These are phyloP conservation scores for Mrakiaceae sp. DNA, from an alignment of 1,284 basidiomycete genomes.

Conservation along the genomic window DNA sequence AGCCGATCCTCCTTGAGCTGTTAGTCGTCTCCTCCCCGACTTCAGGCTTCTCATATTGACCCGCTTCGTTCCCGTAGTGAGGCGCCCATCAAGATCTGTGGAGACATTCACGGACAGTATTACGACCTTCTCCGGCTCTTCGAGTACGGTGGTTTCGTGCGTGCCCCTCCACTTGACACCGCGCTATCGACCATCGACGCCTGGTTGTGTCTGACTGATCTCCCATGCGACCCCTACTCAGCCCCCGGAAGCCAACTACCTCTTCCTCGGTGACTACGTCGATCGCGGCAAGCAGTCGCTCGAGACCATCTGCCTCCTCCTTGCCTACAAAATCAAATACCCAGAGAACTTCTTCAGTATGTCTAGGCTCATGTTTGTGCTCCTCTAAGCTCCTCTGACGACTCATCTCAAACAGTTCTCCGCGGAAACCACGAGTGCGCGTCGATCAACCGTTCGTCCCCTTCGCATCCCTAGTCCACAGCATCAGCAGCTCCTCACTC, in stretches of 20 bases:
- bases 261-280: conserved; percentile 52
- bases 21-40: neutral
- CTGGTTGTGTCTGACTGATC: neutral
- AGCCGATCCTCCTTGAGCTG: conserved; percentile 84
- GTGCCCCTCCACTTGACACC: neutral
- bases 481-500: neutral
- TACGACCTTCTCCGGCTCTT: conserved; percentile 49
- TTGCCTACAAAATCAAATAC: conserved; percentile 94
- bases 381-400: neutral
- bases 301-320: conserved; percentile 17
- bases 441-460: conserved; percentile 40
- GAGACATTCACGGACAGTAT: conserved; percentile 72
- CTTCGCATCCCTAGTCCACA: neutral
- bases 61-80: conserved; percentile 25
- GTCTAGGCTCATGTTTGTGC: no score
- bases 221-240: neutral
- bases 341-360: conserved; percentile 56
- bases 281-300: conserved; percentile 86
- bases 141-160: conserved; percentile 46
- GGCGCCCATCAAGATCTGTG: conserved; percentile 53
- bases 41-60: neutral
- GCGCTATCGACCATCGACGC: no score
- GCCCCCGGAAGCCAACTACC: conserved; percentile 50
- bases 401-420: conserved; percentile 40
- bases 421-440: conserved; percentile 53